Conservation (phyloP, 208 protist genomes). For the Trichomonas gallinae region DNA sequence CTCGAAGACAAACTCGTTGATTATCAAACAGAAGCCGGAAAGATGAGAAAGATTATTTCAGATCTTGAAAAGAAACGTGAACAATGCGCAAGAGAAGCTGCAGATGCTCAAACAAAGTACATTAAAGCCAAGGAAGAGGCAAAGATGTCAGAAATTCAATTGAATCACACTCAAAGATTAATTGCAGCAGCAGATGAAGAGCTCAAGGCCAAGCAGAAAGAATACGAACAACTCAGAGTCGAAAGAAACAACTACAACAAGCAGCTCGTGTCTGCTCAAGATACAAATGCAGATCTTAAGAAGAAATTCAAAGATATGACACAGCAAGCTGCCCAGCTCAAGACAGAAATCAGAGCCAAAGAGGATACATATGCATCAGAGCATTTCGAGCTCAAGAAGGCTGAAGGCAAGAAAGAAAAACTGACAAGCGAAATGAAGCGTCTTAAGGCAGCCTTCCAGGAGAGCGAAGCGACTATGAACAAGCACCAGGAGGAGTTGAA, state of each 20-base stretch:
- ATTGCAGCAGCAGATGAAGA: slow-evolving; percentile 66
- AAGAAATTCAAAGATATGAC: slow-evolving; percentile 71
- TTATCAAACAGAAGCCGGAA: neutral
- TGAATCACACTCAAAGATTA: slow-evolving; percentile 65
- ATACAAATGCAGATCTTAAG: slow-evolving; percentile 74
- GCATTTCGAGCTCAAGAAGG: slow-evolving; percentile 18
- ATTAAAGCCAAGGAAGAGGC: slow-evolving; percentile 27
- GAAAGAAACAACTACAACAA: slow-evolving; percentile 86
- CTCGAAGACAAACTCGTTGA: neutral
- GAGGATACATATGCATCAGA: slow-evolving; percentile 48
- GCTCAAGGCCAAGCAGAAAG: slow-evolving; percentile 76
- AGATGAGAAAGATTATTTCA: slow-evolving; percentile 20
- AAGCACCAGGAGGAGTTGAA: neutral
- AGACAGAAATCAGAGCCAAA: slow-evolving; percentile 79
- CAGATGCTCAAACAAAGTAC: slow-evolving; percentile 52
- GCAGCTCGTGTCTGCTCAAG: slow-evolving; percentile 74
- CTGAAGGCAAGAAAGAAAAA: slow-evolving; percentile 13
- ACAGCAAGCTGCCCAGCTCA: slow-evolving; percentile 70
- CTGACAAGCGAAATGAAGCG: slow-evolving; percentile 14
- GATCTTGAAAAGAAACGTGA: slow-evolving; percentile 58
- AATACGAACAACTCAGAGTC: slow-evolving; percentile 77
- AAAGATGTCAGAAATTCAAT: slow-evolving; percentile 50
- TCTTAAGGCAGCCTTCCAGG: neutral
- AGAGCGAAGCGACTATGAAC: neutral
- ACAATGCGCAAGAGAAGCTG: slow-evolving; percentile 54